phyloP scores from a whole-genome alignment of 495 filamentous ascomycete genomes.

The Xylona heveae region DNA sequence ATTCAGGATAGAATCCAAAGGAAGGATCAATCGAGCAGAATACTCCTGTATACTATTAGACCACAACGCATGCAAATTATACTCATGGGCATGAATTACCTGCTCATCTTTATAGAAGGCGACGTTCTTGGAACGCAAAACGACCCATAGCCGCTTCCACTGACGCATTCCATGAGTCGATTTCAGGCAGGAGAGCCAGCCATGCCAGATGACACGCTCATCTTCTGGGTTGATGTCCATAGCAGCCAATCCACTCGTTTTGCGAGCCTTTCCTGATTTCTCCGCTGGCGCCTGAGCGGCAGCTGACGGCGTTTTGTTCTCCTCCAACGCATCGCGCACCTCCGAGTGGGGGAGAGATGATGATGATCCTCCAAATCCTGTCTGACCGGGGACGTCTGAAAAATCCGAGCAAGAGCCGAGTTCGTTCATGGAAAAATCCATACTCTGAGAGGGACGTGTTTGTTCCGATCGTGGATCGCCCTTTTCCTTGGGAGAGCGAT shows the following conservation, averaged over 20 bases:
- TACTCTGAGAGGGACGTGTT: slow-evolving; percentile 21
- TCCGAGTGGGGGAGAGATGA: slow-evolving; percentile 16
- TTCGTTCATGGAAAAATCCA: slow-evolving; percentile 80
- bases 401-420: slow-evolving; percentile 77
- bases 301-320: not conserved
- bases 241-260: slow-evolving; percentile 29
- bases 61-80: not conserved
- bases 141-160: slow-evolving; percentile 90
- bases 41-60: slow-evolving; percentile 37
- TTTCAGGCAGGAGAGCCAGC: slow-evolving; percentile 69
- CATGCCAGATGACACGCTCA: slow-evolving; percentile 73
- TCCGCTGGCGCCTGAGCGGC: slow-evolving; percentile 6
- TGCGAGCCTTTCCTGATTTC: slow-evolving; percentile 30
- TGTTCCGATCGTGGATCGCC: not conserved
- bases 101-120: slow-evolving; percentile 85
- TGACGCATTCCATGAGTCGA: slow-evolving; percentile 72
- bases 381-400: slow-evolving; percentile 40
- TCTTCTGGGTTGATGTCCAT: slow-evolving; percentile 31
- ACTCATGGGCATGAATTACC: slow-evolving; percentile 13
- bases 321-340: slow-evolving; percentile 3
- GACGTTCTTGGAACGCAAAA: slow-evolving; percentile 68
- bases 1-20: slow-evolving; percentile 62
- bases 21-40: slow-evolving; percentile 61
- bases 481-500: slow-evolving; percentile 1
- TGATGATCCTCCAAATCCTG: slow-evolving; percentile 17